These are phyloP conservation scores for Paspalum vaginatum DNA, from an alignment of 176 grass and related monocot genomes.

Conservation along the genomic window DNA sequence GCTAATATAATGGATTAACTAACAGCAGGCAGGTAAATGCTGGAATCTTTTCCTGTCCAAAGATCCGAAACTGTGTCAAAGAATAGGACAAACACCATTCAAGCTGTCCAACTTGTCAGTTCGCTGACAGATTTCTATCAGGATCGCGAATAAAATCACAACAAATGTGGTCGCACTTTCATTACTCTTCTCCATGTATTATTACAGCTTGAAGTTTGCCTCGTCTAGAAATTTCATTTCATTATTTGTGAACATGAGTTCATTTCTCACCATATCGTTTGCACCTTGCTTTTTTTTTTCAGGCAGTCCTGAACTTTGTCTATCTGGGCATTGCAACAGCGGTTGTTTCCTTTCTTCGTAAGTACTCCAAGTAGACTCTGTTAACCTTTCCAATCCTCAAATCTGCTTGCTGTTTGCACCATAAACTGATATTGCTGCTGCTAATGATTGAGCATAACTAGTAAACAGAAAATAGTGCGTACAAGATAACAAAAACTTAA, in stretches of 20 bases:
- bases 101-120: slow-evolving; percentile 11
- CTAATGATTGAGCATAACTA: slow-evolving; percentile 11
- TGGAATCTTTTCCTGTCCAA: slow-evolving; percentile 27
- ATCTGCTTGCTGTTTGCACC: neutral
- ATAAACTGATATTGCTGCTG: neutral
- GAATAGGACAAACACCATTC: neutral
- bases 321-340: slow-evolving; percentile 57
- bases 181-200: slow-evolving; percentile 4
- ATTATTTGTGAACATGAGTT: slow-evolving; percentile 4
- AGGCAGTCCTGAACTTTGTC: slow-evolving; percentile 62
- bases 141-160: neutral
- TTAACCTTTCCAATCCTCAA: neutral
- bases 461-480: slow-evolving; percentile 9
- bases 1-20: slow-evolving; percentile 13
- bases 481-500: slow-evolving; percentile 12
- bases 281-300: slow-evolving; percentile 22
- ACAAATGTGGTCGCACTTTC: neutral
- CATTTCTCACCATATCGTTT: slow-evolving; percentile 10
- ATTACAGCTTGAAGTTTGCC: neutral
- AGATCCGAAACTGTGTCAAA: neutral
- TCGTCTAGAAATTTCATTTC: neutral
- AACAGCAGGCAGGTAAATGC: neutral
- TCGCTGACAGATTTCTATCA: neutral
- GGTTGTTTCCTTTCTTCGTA: slow-evolving; percentile 60
- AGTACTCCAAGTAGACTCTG: slow-evolving; percentile 31